Conservation (phyloP, 768 basidiomycete species). For the Pleurotus tuoliensis region DNA sequence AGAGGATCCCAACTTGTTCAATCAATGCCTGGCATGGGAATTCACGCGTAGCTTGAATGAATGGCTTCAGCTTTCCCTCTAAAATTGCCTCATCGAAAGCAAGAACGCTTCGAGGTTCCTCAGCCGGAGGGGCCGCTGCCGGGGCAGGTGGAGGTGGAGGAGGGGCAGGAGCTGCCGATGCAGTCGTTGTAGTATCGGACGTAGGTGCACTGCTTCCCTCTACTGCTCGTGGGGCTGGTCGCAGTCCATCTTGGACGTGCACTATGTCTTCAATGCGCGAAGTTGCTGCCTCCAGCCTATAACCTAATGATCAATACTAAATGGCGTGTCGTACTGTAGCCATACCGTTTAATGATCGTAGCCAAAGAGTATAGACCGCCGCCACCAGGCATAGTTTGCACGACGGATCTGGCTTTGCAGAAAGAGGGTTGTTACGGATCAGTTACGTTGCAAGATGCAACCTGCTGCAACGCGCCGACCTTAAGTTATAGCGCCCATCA, state of each 20-base stretch:
- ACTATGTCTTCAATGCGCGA: constrained; percentile 91
- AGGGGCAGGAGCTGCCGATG: constrained; percentile 21
- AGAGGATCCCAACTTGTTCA: constrained; percentile 61
- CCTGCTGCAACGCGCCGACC: no score
- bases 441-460: no score
- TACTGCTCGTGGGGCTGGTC: constrained; percentile 12
- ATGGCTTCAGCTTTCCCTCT: constrained; percentile 69
- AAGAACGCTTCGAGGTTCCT: constrained; percentile 54
- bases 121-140: constrained; percentile 28
- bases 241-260: constrained; percentile 20
- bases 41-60: constrained; percentile 64
- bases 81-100: constrained; percentile 76
- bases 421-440: no score
- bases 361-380: constrained; percentile 68
- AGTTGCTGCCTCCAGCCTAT: constrained; percentile 88
- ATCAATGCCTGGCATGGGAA: constrained; percentile 68
- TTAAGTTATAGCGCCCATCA: no score
- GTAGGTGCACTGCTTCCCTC: constrained; percentile 9
- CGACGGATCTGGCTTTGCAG: neutral
- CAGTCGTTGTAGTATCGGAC: constrained; percentile 3
- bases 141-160: constrained; percentile 33
- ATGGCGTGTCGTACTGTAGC: constrained; percentile 8
- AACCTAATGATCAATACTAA: constrained; percentile 20
- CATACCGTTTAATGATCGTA: constrained; percentile 80
- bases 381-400: constrained; percentile 27